Percentiles rank a stretch among this genome's conserved stretches.
phyloP scores from a whole-genome alignment of 768 basidiomycete genomes.

The Auricularia sp. region DNA sequence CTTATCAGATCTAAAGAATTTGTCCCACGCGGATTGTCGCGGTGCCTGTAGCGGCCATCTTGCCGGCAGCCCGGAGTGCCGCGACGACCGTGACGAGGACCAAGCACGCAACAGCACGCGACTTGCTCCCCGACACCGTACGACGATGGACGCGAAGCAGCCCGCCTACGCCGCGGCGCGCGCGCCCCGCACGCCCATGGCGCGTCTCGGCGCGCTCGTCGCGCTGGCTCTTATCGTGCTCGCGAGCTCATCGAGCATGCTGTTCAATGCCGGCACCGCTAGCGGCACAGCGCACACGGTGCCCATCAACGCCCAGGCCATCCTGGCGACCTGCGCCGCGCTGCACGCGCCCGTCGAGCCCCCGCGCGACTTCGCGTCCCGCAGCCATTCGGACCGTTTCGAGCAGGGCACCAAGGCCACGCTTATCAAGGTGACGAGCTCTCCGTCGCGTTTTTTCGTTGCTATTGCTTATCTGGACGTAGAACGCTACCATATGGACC shows the following conservation, averaged over 20 bases:
- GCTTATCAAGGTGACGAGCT: slow-evolving; percentile 33
- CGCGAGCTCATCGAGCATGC: neutral
- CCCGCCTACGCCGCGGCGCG: neutral
- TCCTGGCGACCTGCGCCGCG: slow-evolving; percentile 17
- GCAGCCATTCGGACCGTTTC: slow-evolving; percentile 47
- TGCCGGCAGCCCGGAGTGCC: neutral
- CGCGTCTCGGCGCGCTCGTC: neutral
- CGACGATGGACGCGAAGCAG: neutral
- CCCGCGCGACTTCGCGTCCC: slow-evolving; percentile 19
- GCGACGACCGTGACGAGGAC: neutral
- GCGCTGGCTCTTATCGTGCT: neutral
- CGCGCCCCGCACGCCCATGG: neutral
- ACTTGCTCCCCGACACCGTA: neutral
- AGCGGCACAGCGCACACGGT: neutral
- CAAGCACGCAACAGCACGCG: neutral
- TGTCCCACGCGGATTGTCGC: neutral
- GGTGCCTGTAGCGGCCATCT: neutral
- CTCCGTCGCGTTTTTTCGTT: slow-evolving; percentile 47
- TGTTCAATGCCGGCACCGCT: neutral
- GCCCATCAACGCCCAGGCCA: slow-evolving; percentile 3
- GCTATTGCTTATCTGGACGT: slow-evolving; percentile 16
- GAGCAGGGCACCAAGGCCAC: slow-evolving; percentile 56
- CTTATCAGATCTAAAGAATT: too few relatives aligned
- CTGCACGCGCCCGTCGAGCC: slow-evolving; percentile 20
- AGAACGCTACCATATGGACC: slow-evolving; percentile 37